phyloP scores from a whole-genome alignment of 202 grass and related monocot genomes.

The Schoenoplectus tabernaemontani region DNA sequence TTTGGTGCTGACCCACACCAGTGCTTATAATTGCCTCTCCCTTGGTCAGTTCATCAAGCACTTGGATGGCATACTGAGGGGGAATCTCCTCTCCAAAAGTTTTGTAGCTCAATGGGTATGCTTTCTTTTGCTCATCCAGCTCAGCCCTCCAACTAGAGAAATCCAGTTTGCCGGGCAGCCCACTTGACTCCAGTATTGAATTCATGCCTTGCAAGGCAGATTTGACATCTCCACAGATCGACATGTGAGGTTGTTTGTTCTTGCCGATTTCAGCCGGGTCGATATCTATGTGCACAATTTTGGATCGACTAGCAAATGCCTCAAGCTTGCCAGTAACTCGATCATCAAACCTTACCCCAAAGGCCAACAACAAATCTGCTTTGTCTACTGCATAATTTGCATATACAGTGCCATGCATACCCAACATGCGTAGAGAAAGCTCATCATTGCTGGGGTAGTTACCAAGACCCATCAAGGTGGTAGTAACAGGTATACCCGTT shows the following conservation, averaged over 20 bases:
- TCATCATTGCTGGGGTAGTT: constrained; percentile 60
- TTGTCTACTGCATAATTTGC: constrained; percentile 92
- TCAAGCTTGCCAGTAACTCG: constrained; percentile 90
- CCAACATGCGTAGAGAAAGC: constrained; percentile 80
- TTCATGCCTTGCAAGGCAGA: constrained; percentile 67
- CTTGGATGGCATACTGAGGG: constrained; percentile 76
- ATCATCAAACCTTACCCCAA: constrained; percentile 94
- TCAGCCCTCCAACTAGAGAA: constrained; percentile 57
- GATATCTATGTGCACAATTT: constrained; percentile 98
- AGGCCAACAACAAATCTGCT: constrained; percentile 83
- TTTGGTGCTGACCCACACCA: constrained; percentile 94
- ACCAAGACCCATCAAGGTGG: constrained; percentile 94
- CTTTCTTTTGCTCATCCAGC: constrained; percentile 72
- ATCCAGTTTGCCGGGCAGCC: constrained; percentile 30
- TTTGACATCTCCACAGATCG: constrained; percentile 80
- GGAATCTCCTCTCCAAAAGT: constrained; percentile 63
- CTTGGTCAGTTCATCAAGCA: constrained; percentile 68
- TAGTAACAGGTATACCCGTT: constrained; percentile 75
- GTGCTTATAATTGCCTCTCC: constrained; percentile 85
- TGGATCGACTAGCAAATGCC: constrained; percentile 86
- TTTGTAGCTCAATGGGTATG: constrained; percentile 59
- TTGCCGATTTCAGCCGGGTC: constrained; percentile 98
- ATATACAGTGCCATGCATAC: constrained; percentile 93
- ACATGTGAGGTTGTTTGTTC: constrained; percentile 94
- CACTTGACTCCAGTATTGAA: constrained; percentile 36